Percentiles rank a stretch among this genome's conserved stretches.
phyloP scores from a whole-genome alignment of 139 green algal genomes.

The Protoeuglena noctilucae region DNA sequence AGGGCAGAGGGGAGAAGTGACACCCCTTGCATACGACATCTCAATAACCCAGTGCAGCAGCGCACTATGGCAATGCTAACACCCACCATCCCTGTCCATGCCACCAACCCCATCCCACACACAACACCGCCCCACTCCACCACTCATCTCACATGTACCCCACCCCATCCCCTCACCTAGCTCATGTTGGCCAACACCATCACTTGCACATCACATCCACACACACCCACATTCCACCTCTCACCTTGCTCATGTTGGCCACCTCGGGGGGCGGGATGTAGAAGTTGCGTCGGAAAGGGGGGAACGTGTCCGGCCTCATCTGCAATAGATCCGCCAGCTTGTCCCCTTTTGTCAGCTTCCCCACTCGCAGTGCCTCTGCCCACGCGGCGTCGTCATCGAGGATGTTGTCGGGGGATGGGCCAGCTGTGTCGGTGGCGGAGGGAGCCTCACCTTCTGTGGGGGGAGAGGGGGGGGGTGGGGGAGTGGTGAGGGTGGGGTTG shows the following conservation, averaged over 20 bases:
- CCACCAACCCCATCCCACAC: conserved; percentile 2
- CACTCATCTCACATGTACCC: conserved; percentile 20
- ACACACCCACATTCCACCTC: no score
- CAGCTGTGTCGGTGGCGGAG: conserved; percentile 4
- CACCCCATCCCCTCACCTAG: no score
- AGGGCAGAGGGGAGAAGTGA: no score
- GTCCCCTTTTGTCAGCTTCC: conserved; percentile 77
- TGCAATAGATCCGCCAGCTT: conserved; percentile 72
- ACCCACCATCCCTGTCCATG: no score
- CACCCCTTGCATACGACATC: neutral
- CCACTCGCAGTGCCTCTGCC: conserved; percentile 19
- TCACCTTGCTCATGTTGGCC: conserved; percentile 42
- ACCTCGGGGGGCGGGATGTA: conserved; percentile 70
- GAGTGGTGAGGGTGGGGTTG: conserved; percentile 6
- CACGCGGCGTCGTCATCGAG: conserved; percentile 22
- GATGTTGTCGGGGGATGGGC: conserved; percentile 18
- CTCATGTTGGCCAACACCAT: no score
- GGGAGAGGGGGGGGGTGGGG: conserved; percentile 4
- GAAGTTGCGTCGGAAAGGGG: conserved; percentile 71
- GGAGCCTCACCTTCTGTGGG: conserved; percentile 9
- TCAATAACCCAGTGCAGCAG: no score
- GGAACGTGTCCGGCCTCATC: conserved; percentile 41
- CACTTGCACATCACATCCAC: no score
- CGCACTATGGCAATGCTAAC: no score
- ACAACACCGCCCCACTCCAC: neutral